Base-by-base conservation (phyloP, 495 filamentous ascomycete species). In the Tuber umbilicatum region DNA sequence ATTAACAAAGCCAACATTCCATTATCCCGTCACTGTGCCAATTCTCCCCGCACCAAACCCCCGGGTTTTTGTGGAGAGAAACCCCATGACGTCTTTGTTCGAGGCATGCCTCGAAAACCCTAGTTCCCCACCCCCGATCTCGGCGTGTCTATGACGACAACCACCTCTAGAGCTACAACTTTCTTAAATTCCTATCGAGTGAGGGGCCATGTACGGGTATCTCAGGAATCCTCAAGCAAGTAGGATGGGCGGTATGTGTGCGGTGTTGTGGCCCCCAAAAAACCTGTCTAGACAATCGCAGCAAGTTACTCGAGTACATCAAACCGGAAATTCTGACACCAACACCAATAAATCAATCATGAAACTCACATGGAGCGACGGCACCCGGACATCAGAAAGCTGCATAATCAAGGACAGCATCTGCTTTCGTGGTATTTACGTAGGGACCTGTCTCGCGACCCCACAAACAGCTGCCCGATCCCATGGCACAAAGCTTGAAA, bases 1-100 rank as follows among this genome's bases (percentile, higher is more conserved):
- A 43, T 45, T 21, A 37, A n/a, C 37, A 68, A 67, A 72, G 71
- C 77, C 76, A 78, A 74, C 69, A 74, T 78, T 69, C 50, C 71
- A 78, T 79, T 43, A 43, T 38, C 50, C n/a, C 55, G 55, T 64
- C 55, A 64, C 55, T 16, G 16, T 64, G 55, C 55, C n/a, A 64
- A 31, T 3, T 31, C 55, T 16, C 14, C 27, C 50, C n/a, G 50
- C 50, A 60, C 10, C 50, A 55, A 27, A 55, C 5, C 50, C 14
- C 50, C 23, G 7, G 23, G 50, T 10, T 60, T 60, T n/a, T 14
- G 50, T 60, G 50, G 7, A 27, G 50, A 10, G 50, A 60, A 60
- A n/a, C 50, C n/a, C 50, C 6, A 60, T 60, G 50, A 60, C n/a
- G n/a, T 60, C 50, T 31, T 60, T 27, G 50, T 27, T 27, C n/a